Evolutionary conservation across 176 grass and related monocot genomes (phyloP).

Genomic region (Paspalum notatum): DNA sequence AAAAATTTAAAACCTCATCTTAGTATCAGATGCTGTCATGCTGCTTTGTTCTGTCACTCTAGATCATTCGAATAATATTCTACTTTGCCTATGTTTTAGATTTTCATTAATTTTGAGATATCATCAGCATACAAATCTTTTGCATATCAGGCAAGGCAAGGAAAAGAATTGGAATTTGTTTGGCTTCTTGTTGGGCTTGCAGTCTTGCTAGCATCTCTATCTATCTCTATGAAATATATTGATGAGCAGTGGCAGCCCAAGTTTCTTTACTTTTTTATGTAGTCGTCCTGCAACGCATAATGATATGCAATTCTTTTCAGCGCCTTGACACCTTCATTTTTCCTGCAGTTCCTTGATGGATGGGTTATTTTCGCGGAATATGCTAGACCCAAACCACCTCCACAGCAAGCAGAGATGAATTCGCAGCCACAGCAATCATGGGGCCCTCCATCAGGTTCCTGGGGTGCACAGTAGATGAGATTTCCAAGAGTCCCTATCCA

Average conservation of each 20-base stretch:
- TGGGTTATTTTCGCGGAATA: conserved; percentile 97
- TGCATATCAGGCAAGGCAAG: not conserved
- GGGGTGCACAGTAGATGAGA: conserved; percentile 43
- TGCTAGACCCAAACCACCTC: conserved; percentile 57
- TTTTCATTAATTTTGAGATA: not conserved
- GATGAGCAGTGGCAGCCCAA: not conserved
- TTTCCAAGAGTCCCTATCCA: conserved; percentile 10
- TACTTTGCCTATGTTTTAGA: not conserved
- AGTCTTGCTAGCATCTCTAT: not conserved
- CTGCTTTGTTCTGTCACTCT: no score
- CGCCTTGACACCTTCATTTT: conserved; percentile 33
- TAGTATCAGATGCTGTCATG: not conserved
- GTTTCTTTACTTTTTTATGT: not conserved
- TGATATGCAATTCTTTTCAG: not conserved
- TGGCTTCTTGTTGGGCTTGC: not conserved
- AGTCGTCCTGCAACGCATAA: not conserved
- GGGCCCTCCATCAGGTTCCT: conserved; percentile 49
- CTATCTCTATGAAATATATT: not conserved
- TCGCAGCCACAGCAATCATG: conserved; percentile 43
- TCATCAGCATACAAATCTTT: not conserved
- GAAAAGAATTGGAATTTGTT: not conserved
- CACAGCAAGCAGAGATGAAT: conserved; percentile 38
- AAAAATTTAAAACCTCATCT: not conserved
- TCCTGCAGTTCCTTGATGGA: conserved; percentile 81
- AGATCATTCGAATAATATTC: not conserved